Evolutionary conservation across 139 green algal genomes (phyloP).

Genomic region (Tetradesmus lagerheimii): DNA sequence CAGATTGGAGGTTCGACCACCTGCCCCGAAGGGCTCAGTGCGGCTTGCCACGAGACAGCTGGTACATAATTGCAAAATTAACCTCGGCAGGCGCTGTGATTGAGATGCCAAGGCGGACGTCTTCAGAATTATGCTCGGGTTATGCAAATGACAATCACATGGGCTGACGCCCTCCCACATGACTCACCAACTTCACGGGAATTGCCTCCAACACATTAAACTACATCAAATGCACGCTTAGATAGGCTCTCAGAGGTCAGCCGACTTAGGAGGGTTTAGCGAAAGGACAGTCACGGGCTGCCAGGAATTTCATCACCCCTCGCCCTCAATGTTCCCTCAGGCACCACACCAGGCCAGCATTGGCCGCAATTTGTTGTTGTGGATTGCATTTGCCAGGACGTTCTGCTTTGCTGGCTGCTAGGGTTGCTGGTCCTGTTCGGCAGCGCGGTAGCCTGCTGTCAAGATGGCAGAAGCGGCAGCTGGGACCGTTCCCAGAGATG

Average conservation of each 20-base stretch:
- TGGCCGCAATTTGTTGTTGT: neutral
- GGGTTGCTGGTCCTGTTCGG: neutral
- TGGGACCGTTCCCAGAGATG: constrained; percentile 3
- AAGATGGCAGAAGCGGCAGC: neutral
- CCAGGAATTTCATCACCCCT: neutral
- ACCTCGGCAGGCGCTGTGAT: too few relatives aligned
- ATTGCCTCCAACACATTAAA: neutral
- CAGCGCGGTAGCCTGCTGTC: neutral
- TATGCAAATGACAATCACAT: neutral
- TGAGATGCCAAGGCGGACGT: too few relatives aligned
- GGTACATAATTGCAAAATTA: too few relatives aligned
- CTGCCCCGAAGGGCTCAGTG: too few relatives aligned
- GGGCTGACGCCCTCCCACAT: neutral
- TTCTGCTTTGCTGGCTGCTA: neutral
- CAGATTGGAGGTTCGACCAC: too few relatives aligned
- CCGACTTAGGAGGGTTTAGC: neutral
- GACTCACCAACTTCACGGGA: neutral
- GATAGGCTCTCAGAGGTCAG: neutral
- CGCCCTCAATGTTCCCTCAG: too few relatives aligned
- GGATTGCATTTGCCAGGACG: neutral
- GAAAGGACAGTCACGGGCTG: neutral
- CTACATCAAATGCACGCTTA: neutral
- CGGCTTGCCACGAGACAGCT: too few relatives aligned
- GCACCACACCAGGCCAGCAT: neutral
- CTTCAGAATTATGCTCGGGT: neutral